A percentile compares a stretch with the other conserved stretches of the same genome.
Conservation (phyloP, 2,329 filamentous ascomycete genomes). For the Colletotrichum paranaense region DNA sequence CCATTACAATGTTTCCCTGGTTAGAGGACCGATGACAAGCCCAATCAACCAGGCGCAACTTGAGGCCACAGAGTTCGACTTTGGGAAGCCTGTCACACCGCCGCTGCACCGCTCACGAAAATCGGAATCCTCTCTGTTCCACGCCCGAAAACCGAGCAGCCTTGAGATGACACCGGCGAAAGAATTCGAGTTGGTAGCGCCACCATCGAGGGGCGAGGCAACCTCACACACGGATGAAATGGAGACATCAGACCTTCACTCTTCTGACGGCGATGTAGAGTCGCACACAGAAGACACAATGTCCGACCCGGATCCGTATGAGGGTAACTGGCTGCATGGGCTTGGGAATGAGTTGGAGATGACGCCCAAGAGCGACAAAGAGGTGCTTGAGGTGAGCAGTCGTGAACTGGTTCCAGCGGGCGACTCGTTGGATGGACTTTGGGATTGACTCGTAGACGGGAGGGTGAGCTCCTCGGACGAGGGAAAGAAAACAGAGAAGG, state of each 20-base stretch:
- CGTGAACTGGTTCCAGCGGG: conserved; percentile 17
- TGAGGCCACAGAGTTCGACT: conserved; percentile 40
- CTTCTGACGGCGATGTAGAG: conserved; percentile 34
- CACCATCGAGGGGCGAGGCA: conserved; percentile 19
- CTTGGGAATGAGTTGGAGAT: background rate
- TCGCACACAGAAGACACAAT: conserved; percentile 35
- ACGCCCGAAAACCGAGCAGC: background rate
- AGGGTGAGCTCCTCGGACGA: conserved; percentile 39
- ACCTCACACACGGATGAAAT: conserved; percentile 34
- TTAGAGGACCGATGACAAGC: conserved; percentile 42
- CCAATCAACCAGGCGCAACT: conserved; percentile 37
- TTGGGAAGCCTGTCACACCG: conserved; percentile 29
- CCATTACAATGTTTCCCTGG: conserved; percentile 41
- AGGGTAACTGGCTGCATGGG: conserved; percentile 25
- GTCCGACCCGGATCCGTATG: conserved; percentile 35
- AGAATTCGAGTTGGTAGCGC: conserved; percentile 1
- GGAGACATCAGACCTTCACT: conserved; percentile 36
- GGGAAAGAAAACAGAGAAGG: conserved; percentile 26
- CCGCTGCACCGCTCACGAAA: conserved; percentile 25
- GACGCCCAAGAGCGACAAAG: conserved; percentile 7
- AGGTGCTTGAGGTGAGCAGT: conserved; percentile 16
- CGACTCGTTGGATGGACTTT: conserved; percentile 28
- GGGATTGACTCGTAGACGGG: conserved; percentile 39
- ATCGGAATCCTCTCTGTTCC: conserved; percentile 15
- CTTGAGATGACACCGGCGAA: conserved; percentile 21